Evolutionary conservation across 2,329 filamentous ascomycete species (phyloP), one percentile per base, ranked within the genome.

Genomic region (Sclerotiophoma versabilis): DNA sequence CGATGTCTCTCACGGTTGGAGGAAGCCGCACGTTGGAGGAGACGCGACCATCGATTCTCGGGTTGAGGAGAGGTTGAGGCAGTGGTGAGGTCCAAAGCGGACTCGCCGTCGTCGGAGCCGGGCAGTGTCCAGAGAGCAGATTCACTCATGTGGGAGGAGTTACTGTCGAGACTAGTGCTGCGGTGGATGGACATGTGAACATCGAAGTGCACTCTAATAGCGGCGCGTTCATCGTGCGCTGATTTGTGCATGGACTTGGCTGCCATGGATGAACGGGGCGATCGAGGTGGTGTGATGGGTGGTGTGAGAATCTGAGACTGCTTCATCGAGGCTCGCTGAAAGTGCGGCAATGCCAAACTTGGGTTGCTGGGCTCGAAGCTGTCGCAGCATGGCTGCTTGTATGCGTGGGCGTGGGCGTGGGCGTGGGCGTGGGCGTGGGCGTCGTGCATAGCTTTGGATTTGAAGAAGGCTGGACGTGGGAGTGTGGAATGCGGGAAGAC

Each of bases 101-200:
- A 19, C 15, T 69, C 69, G 64, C 65, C 70, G 12, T 70, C 68
- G 8, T 73, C 69, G 26, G 69, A 66, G 30, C 70, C 68, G 2
- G 70, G 71, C 6, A 73, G 38, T 2, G 72, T 70, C 68, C 69
- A 73, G 4, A 72, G 45, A 29, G 69, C 66, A 8, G 65, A 63
- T 15, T 71, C 69, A 12, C 58, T 53, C 29, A 30, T 60, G 15
- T 51, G 15, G 9, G 51, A 19, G 23, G 46, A 29, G 44, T 54
- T 64, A n/a, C 69, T 49, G 48, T 64, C 65, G 1, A 70, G 53
- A 37, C 59, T 69, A 1, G 60, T 65, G 47, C 60, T 70, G n/a
- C 66, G 66, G 22, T 62, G 59, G 32, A 63, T 49, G 3, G 55
- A 49, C 33, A 25, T 37, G 34, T 68, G 59, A n/a, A 63, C 44